Percentiles rank a stretch among this genome's conserved stretches.
Conservation (phyloP, 768 basidiomycete species). For the Suillus subaureus region DNA sequence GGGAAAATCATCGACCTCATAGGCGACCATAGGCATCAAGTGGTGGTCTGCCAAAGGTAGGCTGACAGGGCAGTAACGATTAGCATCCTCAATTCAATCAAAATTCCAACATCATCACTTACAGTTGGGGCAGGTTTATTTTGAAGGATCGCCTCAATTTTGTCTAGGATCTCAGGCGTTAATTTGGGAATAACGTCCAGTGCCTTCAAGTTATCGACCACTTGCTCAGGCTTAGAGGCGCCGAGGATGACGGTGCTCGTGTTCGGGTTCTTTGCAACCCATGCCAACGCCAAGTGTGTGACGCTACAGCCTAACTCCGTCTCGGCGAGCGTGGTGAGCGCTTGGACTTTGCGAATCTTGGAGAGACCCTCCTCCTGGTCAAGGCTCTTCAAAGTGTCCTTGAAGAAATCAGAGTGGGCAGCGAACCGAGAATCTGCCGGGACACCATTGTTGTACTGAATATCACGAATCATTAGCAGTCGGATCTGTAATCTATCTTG, state of each 20-base stretch:
- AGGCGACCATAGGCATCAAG: conserved; percentile 31
- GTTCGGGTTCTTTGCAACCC: conserved; percentile 53
- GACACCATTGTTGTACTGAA: conserved; percentile 50
- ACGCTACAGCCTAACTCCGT: conserved; percentile 47
- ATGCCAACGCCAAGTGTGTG: conserved; percentile 58
- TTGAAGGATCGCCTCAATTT: conserved; percentile 55
- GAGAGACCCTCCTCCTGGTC: conserved; percentile 41
- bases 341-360: conserved; percentile 52
- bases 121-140: conserved; percentile 38
- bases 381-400: conserved; percentile 45
- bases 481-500: not conserved
- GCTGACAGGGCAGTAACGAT: conserved; percentile 15
- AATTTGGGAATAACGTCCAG: conserved; percentile 56
- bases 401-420: conserved; percentile 49
- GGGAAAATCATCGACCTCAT: conserved; percentile 7
- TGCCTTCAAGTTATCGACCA: conserved; percentile 52
- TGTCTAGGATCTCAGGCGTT: conserved; percentile 49
- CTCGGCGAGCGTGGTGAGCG: conserved; percentile 49
- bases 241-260: conserved; percentile 51
- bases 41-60: conserved; percentile 28
- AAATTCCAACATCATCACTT: conserved; percentile 12
- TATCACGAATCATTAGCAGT: not conserved
- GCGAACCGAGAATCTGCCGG: conserved; percentile 55
- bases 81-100: not conserved
- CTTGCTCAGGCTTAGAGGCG: conserved; percentile 49